These are phyloP conservation scores for Crataegus laevigata DNA, from an alignment of 306 rosid species.

Conservation along the genomic window DNA sequence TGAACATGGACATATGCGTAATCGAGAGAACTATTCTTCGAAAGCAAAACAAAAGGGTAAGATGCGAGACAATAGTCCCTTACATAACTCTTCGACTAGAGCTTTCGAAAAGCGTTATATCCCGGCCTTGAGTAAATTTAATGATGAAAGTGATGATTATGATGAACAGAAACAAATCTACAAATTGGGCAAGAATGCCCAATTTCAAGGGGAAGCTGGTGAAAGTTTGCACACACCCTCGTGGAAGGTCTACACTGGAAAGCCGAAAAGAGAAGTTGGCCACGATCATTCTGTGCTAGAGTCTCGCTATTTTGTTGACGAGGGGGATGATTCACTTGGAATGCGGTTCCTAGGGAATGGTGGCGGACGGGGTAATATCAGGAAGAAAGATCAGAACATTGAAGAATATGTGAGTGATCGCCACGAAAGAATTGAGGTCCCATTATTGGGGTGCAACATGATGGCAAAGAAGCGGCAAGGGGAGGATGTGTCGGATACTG, in stretches of 20 bases:
- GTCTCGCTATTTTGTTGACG: slow-evolving; percentile 40
- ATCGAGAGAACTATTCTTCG: slow-evolving; percentile 41
- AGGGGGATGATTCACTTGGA: slow-evolving; percentile 47
- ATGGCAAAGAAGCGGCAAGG: slow-evolving; percentile 59
- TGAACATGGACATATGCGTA: slow-evolving; percentile 40
- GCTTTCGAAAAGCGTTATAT: slow-evolving; percentile 44
- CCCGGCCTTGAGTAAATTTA: slow-evolving; percentile 33
- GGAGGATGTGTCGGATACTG: slow-evolving; percentile 27
- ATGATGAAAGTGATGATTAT: slow-evolving; percentile 38
- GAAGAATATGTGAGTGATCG: slow-evolving; percentile 33
- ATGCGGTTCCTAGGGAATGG: slow-evolving; percentile 37
- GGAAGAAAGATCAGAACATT: slow-evolving; percentile 44
- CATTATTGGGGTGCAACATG: slow-evolving; percentile 59
- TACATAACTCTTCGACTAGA: slow-evolving; percentile 35
- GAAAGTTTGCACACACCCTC: slow-evolving; percentile 40
- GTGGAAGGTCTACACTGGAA: slow-evolving; percentile 36
- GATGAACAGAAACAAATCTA: slow-evolving; percentile 38
- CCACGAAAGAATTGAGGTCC: slow-evolving; percentile 55
- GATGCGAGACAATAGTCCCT: slow-evolving; percentile 36
- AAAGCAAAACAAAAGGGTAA: slow-evolving; percentile 73
- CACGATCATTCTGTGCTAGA: slow-evolving; percentile 33
- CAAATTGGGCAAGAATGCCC: slow-evolving; percentile 49
- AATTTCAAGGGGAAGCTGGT: slow-evolving; percentile 35
- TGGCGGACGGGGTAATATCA: slow-evolving; percentile 40
- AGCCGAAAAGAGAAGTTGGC: slow-evolving; percentile 46